These are phyloP conservation scores for Saururus chinensis DNA, from an alignment of 164 flowering plant species.

Conservation along the genomic window DNA sequence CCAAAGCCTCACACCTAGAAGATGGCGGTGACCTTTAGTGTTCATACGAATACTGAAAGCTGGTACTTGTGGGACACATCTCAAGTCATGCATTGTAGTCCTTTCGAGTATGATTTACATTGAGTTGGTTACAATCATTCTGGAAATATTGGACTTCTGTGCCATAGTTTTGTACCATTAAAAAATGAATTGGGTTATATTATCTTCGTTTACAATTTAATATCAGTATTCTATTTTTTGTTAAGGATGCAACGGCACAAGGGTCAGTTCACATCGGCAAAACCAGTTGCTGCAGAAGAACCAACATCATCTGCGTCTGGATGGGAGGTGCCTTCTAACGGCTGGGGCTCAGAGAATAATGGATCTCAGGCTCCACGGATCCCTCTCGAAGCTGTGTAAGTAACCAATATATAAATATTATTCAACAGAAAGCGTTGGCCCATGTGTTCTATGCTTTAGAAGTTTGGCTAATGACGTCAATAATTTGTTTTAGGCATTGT, in stretches of 20 bases:
- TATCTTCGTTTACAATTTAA: neutral
- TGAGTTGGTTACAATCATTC: no score
- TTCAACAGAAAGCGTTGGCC: neutral
- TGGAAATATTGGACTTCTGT: no score
- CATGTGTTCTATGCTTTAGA: neutral
- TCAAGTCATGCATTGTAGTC: no score
- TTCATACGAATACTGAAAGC: no score
- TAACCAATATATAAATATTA: neutral
- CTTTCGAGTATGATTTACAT: no score
- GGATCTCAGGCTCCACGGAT: neutral
- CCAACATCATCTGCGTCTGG: conserved; percentile 4
- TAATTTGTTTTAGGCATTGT: conserved; percentile 4
- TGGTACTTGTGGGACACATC: no score
- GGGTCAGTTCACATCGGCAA: conserved; percentile 11
- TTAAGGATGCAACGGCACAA: conserved; percentile 10
- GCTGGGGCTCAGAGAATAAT: conserved; percentile 5
- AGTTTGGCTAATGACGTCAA: neutral
- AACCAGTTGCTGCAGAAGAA: conserved; percentile 4
- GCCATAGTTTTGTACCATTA: neutral
- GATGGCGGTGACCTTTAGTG: no score
- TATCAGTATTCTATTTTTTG: neutral
- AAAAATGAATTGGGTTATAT: neutral
- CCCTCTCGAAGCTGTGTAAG: conserved; percentile 7
- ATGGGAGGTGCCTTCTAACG: neutral
- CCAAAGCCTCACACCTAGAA: no score